phyloP scores from a whole-genome alignment of 805 yeast species.

The Starmerella davenportii region DNA sequence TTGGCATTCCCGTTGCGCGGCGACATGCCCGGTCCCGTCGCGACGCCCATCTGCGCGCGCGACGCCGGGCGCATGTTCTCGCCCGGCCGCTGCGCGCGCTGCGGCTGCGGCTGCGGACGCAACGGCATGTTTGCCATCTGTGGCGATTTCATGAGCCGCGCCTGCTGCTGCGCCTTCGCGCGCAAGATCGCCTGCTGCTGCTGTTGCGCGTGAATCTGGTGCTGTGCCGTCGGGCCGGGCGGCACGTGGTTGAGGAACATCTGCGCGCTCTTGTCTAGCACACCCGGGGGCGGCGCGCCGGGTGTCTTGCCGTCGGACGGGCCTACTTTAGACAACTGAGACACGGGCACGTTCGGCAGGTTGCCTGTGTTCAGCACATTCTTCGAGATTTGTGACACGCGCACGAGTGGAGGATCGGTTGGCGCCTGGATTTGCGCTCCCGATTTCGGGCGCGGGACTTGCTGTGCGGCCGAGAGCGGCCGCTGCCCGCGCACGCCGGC shows the following conservation, averaged over 20 bases:
- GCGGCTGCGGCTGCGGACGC: conserved; percentile 1
- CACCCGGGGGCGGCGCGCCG: not conserved
- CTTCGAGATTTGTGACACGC: not conserved
- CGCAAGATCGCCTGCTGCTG: conserved; percentile 13
- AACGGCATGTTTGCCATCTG: no score
- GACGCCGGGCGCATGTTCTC: conserved; percentile 2
- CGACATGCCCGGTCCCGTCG: not conserved
- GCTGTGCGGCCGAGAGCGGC: not conserved
- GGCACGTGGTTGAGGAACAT: conserved; percentile 9
- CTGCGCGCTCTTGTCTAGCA: not conserved
- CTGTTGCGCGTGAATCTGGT: conserved; percentile 16
- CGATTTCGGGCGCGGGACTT: not conserved
- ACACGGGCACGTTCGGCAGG: not conserved
- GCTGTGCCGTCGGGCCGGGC: conserved; percentile 15
- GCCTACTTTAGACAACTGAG: not conserved
- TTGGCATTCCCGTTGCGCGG: not conserved
- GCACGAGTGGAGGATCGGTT: not conserved
- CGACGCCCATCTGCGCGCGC: not conserved
- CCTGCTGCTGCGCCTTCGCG: conserved; percentile 10
- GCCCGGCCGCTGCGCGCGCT: conserved; percentile 1
- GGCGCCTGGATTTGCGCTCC: not conserved
- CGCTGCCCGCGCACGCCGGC: no score
- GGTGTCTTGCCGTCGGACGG: no score
- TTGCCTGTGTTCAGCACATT: not conserved
- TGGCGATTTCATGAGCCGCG: not conserved